Conservation (phyloP, 1,139 yeast genomes). For the Blastobotrys petasosporus region DNA sequence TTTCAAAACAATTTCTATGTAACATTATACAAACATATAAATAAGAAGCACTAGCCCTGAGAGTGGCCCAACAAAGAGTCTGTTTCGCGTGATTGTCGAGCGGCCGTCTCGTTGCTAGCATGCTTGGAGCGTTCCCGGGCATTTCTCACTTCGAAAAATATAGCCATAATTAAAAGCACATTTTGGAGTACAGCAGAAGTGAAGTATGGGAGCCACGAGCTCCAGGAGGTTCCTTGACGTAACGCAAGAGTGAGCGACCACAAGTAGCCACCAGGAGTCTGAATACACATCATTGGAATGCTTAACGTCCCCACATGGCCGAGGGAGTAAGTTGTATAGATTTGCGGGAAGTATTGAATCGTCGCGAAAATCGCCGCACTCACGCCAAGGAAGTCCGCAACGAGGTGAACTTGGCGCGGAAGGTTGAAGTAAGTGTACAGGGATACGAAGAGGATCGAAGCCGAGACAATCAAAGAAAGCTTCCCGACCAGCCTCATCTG, state of each 20-base stretch:
- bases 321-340: constrained; percentile 58
- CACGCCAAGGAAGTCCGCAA: constrained; percentile 61
- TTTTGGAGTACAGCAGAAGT: constrained; percentile 69
- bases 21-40: not conserved
- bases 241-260: constrained; percentile 67
- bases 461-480: constrained; percentile 18
- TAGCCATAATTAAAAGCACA: constrained; percentile 45
- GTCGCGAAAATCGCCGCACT: constrained; percentile 51
- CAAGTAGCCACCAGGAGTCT: constrained; percentile 83
- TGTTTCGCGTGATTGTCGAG: not conserved
- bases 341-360: constrained; percentile 76
- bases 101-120: too few relatives aligned
- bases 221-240: constrained; percentile 79
- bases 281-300: constrained; percentile 75
- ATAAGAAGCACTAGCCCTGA: not conserved
- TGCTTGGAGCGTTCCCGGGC: not conserved
- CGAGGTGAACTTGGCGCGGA: constrained; percentile 17
- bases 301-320: constrained; percentile 80
- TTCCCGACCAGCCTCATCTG: constrained; percentile 23
- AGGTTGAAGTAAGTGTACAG: constrained; percentile 19
- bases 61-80: constrained; percentile 2
- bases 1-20: constrained; percentile 76
- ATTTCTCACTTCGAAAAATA: constrained; percentile 37
- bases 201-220: constrained; percentile 77
- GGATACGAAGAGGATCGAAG: constrained; percentile 23